phyloP scores from a whole-genome alignment of 495 filamentous ascomycete genomes.

The Geoglossum glabrum region DNA sequence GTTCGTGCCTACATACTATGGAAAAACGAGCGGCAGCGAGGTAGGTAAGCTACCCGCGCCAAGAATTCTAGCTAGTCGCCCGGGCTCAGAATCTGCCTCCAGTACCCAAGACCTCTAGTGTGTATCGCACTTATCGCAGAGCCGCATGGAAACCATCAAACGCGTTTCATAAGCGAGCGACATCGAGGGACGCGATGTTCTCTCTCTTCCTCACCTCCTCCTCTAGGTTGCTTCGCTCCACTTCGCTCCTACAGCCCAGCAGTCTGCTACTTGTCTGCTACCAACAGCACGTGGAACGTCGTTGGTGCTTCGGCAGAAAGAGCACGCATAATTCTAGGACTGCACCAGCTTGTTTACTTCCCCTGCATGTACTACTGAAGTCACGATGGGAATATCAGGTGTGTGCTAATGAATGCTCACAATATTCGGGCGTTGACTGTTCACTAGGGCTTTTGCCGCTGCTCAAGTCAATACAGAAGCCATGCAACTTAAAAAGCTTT shows the following conservation, averaged over 20 bases:
- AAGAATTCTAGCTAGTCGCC: too few species aligned
- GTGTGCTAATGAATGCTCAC: constrained; percentile 5
- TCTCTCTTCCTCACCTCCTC: not conserved
- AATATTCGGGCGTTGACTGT: constrained; percentile 2
- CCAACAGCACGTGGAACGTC: not conserved
- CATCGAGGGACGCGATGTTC: not conserved
- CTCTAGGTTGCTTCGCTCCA: not conserved
- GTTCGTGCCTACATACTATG: too few species aligned
- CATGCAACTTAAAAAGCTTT: constrained; percentile 69
- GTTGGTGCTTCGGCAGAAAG: not conserved
- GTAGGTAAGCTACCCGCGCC: too few species aligned
- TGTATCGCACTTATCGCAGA: not conserved
- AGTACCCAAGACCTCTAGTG: too few species aligned
- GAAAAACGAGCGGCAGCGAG: too few species aligned
- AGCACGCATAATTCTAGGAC: not conserved
- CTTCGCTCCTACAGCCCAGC: not conserved
- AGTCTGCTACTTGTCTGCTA: not conserved
- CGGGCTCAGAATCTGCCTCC: too few species aligned
- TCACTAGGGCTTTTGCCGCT: constrained; percentile 62
- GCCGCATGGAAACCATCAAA: not conserved
- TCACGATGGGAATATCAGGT: constrained; percentile 57
- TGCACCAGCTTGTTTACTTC: not conserved
- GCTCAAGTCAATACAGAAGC: constrained; percentile 89
- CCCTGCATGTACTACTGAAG: not conserved
- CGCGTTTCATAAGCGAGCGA: not conserved